Evolutionary conservation across 306 rosid species (phyloP), one percentile per base, ranked within the genome.

Genomic region (Mucuna pruriens): DNA sequence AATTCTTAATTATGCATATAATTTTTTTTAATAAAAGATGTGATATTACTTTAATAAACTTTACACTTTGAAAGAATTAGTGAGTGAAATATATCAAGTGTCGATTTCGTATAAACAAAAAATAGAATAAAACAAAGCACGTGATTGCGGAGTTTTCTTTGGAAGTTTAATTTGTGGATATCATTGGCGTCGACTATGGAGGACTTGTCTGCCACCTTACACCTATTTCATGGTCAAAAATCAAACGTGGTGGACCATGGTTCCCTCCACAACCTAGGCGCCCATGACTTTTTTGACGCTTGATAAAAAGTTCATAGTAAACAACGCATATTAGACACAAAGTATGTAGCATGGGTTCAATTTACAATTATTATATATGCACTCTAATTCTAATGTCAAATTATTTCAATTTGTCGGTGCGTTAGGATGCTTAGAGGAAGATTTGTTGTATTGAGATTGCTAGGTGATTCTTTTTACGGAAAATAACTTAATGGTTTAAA

Each of bases 181-280:
- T 19, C 22, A 2, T 25, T 23, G 52, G 16, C 34, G 29, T 34
- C 44, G 60, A 42, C 29, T 13, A 36, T 29, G 49, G 77, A 39
- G 57, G 63, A 34, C 17, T 74, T 79, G 77, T 84, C 81, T 74
- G 84, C 81, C 84, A 84, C 78, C 44, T 34, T 74, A 45, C 38
- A 45, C 26, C 38, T 57, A 55, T 78, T 73, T 31, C 20, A 8
- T 44, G 25, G 46, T 36, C 33, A 57, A 74, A 79, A 71, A 55
- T 55, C 25, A 69, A 65, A 65, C 46, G 5, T 55, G 60, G 67
- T 6, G 85, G 83, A 81, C 83, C 85, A 71, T 39, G 1, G 15
- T 54, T 80, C 55, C 76, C 82, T 75, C 75, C 11, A 61, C 16
- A 17, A 62, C 46, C 58, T 46, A 61, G 20, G 69, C 9, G 19